A percentile compares a stretch with the other conserved stretches of the same genome.
Conservation (phyloP, 257 asterid genomes). For the Rauvolfia tetraphylla region DNA sequence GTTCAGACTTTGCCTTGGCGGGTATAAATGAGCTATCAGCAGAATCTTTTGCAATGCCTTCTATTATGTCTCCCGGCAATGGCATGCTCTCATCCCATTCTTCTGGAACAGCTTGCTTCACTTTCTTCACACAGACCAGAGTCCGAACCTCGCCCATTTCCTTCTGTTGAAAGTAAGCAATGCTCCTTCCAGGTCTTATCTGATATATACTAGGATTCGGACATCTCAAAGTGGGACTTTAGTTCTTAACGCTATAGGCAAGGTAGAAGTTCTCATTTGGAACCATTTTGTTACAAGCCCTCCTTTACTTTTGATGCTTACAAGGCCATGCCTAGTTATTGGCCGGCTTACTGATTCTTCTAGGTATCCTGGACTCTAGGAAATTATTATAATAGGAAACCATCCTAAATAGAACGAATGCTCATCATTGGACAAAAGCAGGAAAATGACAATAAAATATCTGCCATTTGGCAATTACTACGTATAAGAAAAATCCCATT, state of each 20-base stretch:
- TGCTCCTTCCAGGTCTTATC: background rate
- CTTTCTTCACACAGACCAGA: slow-evolving; percentile 40
- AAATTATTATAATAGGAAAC: background rate
- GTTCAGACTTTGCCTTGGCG: slow-evolving; percentile 38
- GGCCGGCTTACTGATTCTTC: slow-evolving; percentile 15
- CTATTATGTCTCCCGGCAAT: slow-evolving; percentile 53
- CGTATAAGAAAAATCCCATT: too few relatives aligned
- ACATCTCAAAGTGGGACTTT: slow-evolving; percentile 27
- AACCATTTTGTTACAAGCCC: too few relatives aligned
- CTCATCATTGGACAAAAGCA: too few relatives aligned
- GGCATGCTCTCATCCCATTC: slow-evolving; percentile 55
- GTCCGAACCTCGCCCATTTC: slow-evolving; percentile 26
- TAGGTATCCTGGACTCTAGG: background rate
- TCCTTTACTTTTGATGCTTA: slow-evolving; percentile 24
- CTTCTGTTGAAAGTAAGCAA: background rate
- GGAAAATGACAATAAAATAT: too few relatives aligned
- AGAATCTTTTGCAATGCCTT: slow-evolving; percentile 33
- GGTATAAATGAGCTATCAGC: slow-evolving; percentile 28
- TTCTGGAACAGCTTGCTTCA: slow-evolving; percentile 37
- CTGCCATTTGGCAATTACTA: background rate
- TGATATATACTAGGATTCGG: background rate
- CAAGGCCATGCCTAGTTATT: slow-evolving; percentile 20
- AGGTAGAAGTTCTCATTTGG: background rate
- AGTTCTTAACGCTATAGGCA: slow-evolving; percentile 27
- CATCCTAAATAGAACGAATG: background rate